Conservation (phyloP, 2,329 filamentous ascomycete species). For the Aspergillus quadrilineatus region DNA sequence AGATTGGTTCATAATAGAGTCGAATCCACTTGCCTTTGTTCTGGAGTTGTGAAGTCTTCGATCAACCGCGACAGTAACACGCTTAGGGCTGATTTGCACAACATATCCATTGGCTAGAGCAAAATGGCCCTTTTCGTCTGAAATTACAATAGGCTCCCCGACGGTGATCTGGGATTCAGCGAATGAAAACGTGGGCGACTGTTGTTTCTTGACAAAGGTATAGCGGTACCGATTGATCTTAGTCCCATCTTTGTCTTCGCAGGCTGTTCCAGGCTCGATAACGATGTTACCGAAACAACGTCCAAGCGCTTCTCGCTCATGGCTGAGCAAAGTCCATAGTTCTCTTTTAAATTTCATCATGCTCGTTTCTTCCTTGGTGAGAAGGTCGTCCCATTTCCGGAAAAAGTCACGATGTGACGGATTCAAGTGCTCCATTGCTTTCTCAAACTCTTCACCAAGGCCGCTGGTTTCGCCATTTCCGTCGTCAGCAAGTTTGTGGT, state of each 20-base stretch:
- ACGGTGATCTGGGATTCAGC: slow-evolving; percentile 82
- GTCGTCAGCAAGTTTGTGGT: slow-evolving; percentile 84
- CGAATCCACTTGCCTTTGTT: slow-evolving; percentile 71
- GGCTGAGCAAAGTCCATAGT: slow-evolving; percentile 92
- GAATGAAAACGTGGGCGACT: slow-evolving; percentile 70
- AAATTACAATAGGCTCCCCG: slow-evolving; percentile 93
- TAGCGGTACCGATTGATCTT: slow-evolving; percentile 94
- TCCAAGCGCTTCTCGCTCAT: slow-evolving; percentile 80
- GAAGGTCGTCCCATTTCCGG: slow-evolving; percentile 85
- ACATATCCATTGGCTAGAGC: slow-evolving; percentile 91
- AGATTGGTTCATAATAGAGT: slow-evolving; percentile 73
- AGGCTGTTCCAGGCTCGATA: slow-evolving; percentile 73
- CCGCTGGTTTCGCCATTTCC: slow-evolving; percentile 79
- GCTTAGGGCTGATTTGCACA: slow-evolving; percentile 69
- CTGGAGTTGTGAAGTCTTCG: slow-evolving; percentile 83
- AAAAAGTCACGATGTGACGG: slow-evolving; percentile 78
- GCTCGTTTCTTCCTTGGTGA: slow-evolving; percentile 93
- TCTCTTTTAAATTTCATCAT: slow-evolving; percentile 83
- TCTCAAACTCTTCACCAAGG: slow-evolving; percentile 76
- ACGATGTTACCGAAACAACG: slow-evolving; percentile 87
- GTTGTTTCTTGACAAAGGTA: slow-evolving; percentile 71
- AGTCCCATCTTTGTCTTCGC: slow-evolving; percentile 65
- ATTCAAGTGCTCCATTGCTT: slow-evolving; percentile 75
- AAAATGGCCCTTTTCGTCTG: slow-evolving; percentile 92
- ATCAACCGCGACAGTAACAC: slow-evolving; percentile 87